Evolutionary conservation across 495 filamentous ascomycete species (phyloP).

Genomic region (Penicillium lividum): DNA sequence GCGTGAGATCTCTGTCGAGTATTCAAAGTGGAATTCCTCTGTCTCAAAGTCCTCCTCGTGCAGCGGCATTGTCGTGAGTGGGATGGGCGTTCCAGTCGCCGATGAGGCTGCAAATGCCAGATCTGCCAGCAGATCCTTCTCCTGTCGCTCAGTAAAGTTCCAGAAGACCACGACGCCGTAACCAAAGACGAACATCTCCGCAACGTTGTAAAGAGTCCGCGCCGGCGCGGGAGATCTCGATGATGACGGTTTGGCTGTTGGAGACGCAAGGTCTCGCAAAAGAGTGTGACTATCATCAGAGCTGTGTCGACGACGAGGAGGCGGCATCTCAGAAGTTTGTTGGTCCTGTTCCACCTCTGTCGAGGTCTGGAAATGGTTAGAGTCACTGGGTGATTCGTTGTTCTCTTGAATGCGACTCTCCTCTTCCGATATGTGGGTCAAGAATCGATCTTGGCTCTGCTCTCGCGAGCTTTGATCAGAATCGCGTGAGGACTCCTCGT

Average conservation of each 20-base stretch:
- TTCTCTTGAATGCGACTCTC: constrained; percentile 24
- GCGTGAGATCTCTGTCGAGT: constrained; percentile 77
- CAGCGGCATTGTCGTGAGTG: constrained; percentile 68
- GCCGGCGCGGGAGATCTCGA: constrained; percentile 35
- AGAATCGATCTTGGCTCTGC: constrained; percentile 17
- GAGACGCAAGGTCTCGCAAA: constrained; percentile 19
- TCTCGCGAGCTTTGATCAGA: constrained; percentile 17
- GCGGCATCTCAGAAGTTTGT: constrained; percentile 14
- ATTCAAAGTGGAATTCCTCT: constrained; percentile 99
- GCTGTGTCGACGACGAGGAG: constrained; percentile 30
- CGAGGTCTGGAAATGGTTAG: background rate
- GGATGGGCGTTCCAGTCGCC: constrained; percentile 50
- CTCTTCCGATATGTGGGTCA: constrained; percentile 25
- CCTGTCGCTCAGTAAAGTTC: constrained; percentile 94
- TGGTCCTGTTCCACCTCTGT: constrained; percentile 7
- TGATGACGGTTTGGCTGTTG: constrained; percentile 16
- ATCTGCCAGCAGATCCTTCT: constrained; percentile 95
- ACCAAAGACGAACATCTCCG: constrained; percentile 96
- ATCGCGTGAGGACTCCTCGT: constrained; percentile 19
- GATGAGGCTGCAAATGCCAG: constrained; percentile 79
- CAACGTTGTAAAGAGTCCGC: constrained; percentile 70
- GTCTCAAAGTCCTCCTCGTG: constrained; percentile 91
- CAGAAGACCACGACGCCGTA: constrained; percentile 99
- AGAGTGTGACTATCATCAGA: constrained; percentile 27
- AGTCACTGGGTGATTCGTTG: constrained; percentile 14